phyloP scores from a whole-genome alignment of 176 grass and related monocot genomes.

The Tillandsia leiboldiana region DNA sequence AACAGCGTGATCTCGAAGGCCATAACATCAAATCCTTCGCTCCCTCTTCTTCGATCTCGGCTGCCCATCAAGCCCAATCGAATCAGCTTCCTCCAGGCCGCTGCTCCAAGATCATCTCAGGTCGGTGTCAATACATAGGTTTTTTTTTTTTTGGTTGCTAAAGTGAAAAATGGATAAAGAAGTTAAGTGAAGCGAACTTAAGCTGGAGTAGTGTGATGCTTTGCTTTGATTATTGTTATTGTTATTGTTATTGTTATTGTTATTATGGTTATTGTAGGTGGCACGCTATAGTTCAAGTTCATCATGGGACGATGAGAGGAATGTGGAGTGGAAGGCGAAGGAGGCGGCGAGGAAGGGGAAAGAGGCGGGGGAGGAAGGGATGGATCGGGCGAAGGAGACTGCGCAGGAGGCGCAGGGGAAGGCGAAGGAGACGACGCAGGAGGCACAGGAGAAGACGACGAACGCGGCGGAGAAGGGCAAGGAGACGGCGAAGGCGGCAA shows the following conservation, averaged over 20 bases:
- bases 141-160: not conserved
- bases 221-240: too few relatives aligned
- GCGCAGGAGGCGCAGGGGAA: too few relatives aligned
- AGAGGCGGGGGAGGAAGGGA: not conserved
- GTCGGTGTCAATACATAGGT: constrained; percentile 10
- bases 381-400: not conserved
- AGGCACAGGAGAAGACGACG: constrained; percentile 13
- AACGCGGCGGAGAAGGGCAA: constrained; percentile 17
- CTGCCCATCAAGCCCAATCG: constrained; percentile 26
- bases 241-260: not conserved
- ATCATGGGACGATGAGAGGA: not conserved
- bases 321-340: not conserved
- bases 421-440: not conserved
- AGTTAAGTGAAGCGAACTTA: not conserved
- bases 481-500: constrained; percentile 4
- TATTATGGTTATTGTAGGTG: not conserved
- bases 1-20: constrained; percentile 8
- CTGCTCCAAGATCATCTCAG: constrained; percentile 51
- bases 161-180: not conserved
- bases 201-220: not conserved
- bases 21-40: constrained; percentile 14
- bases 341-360: not conserved
- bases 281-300: not conserved
- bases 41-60: constrained; percentile 19
- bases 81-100: constrained; percentile 41